Conservation (phyloP, 2,329 filamentous ascomycete genomes). For the Pseudogymnoascus sp. region DNA sequence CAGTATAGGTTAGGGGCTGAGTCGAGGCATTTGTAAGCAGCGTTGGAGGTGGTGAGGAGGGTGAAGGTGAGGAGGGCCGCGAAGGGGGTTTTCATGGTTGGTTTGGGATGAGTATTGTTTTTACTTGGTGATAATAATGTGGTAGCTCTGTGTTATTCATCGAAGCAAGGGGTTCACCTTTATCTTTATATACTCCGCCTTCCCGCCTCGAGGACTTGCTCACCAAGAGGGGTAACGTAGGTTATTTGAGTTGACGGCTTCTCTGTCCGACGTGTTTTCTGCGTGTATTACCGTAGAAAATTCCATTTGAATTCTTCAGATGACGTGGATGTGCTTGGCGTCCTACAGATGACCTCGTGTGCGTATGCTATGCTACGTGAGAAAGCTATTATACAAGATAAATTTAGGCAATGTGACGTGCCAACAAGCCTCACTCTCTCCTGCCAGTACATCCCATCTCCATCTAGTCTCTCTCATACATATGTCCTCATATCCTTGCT, state of each 20-base stretch:
- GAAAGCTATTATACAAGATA: background rate
- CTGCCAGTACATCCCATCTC: background rate
- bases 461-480: background rate
- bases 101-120: background rate
- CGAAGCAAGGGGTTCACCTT: background rate
- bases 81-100: background rate
- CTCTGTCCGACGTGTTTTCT: background rate
- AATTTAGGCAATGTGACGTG: background rate
- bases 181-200: background rate
- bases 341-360: background rate
- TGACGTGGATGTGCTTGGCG: background rate
- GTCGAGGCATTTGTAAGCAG: background rate
- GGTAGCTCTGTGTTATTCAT: background rate
- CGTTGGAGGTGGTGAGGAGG: background rate
- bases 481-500: background rate
- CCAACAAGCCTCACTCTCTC: background rate
- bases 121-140: background rate
- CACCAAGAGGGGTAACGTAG: background rate
- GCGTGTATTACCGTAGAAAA: background rate
- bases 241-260: conserved; percentile 7
- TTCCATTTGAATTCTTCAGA: background rate
- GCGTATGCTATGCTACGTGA: background rate
- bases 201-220: background rate
- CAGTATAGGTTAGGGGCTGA: background rate
- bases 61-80: background rate